These are phyloP conservation scores for Aristolochia fimbriata DNA, from an alignment of 164 flowering plant species.

Conservation along the genomic window DNA sequence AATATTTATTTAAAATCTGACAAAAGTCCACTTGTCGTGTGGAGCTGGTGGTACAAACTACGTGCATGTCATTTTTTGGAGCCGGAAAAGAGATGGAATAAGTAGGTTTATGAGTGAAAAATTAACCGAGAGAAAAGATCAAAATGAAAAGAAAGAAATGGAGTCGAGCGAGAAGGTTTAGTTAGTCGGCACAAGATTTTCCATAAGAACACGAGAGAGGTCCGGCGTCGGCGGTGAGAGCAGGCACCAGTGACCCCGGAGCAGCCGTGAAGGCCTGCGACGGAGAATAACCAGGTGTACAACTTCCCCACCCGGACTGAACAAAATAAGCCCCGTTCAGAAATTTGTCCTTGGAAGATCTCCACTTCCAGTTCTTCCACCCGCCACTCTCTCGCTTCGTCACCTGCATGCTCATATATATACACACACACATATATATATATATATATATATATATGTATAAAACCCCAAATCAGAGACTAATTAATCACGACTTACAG, in stretches of 20 bases:
- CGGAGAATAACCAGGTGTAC: conserved; percentile 33
- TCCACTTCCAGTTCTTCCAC: conserved; percentile 76
- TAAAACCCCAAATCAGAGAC: background rate
- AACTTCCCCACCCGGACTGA: conserved; percentile 60
- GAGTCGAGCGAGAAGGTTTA: too few species aligned
- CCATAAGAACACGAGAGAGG: conserved; percentile 33
- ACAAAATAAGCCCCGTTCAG: conserved; percentile 73
- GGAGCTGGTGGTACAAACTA: background rate
- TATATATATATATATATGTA: too few species aligned
- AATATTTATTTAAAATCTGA: too few species aligned
- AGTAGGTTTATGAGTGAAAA: too few species aligned
- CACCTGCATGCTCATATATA: conserved; percentile 23
- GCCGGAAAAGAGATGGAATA: background rate
- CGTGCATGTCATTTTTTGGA: too few species aligned
- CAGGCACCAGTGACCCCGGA: conserved; percentile 37
- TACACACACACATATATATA: too few species aligned
- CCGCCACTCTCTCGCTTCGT: conserved; percentile 50
- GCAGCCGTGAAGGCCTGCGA: conserved; percentile 38
- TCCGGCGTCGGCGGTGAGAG: conserved; percentile 50
- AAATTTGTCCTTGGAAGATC: conserved; percentile 47
- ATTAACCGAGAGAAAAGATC: background rate
- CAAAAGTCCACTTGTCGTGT: background rate
- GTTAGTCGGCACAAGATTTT: conserved; percentile 22
- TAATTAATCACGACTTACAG: too few species aligned
- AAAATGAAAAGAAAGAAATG: background rate